These are phyloP conservation scores for Termitomyces titanicus DNA, from an alignment of 768 basidiomycete species.

Conservation along the genomic window DNA sequence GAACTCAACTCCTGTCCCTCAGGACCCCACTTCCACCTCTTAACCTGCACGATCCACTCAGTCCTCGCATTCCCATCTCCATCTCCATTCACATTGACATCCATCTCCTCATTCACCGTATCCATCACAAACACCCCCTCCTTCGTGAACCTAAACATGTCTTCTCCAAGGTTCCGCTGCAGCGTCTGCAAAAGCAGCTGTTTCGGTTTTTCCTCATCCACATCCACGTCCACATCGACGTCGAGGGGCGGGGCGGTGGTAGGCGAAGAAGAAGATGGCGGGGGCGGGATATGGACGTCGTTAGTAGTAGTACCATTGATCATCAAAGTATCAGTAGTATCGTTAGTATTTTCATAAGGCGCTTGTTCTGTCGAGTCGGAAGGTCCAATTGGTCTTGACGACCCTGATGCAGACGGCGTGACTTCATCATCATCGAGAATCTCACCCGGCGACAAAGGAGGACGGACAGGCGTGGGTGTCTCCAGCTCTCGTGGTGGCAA, in stretches of 20 bases:
- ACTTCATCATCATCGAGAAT: not conserved
- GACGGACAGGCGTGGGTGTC: not conserved
- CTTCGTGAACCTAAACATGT: conserved; percentile 35
- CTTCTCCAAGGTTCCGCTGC: conserved; percentile 30
- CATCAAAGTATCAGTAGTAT: not conserved
- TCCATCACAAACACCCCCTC: conserved; percentile 35
- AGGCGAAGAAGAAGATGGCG: not conserved
- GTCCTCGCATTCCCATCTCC: conserved; percentile 17
- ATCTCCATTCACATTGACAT: not conserved
- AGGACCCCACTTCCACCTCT: conserved; percentile 38
- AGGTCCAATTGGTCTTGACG: not conserved
- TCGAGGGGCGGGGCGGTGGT: not conserved
- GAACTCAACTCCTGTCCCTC: conserved; percentile 6
- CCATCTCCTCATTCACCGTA: conserved; percentile 10
- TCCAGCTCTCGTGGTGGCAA: too few relatives aligned
- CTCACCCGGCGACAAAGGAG: not conserved
- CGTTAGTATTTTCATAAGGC: not conserved
- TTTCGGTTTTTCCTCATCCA: conserved; percentile 11
- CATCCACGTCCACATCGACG: not conserved
- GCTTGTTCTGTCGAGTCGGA: not conserved
- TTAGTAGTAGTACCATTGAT: not conserved
- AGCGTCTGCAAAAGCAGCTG: conserved; percentile 31
- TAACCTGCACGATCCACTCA: conserved; percentile 39
- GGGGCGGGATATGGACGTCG: not conserved
- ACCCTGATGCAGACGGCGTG: too few relatives aligned